A percentile compares a stretch with the other conserved stretches of the same genome.
phyloP scores from a whole-genome alignment of 2,329 filamentous ascomycete species.

The Hypoxylon sp. region DNA sequence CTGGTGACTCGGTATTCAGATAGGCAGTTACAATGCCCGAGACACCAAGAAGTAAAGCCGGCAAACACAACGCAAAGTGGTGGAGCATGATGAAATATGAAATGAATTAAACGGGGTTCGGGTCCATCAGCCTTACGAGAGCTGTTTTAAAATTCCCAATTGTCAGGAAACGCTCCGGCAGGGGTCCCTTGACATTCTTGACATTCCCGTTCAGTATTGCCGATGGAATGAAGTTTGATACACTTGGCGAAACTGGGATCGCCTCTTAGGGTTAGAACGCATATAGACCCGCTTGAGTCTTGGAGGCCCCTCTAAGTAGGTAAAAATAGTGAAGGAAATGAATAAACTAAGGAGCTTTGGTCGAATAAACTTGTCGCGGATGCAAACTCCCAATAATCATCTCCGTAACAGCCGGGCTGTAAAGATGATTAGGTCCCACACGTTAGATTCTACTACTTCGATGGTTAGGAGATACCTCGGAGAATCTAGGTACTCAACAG shows the following conservation, averaged over 20 bases:
- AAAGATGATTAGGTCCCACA: neutral
- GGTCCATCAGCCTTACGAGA: slow-evolving; percentile 37
- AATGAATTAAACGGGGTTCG: slow-evolving; percentile 25
- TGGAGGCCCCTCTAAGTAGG: neutral
- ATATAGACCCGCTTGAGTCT: neutral
- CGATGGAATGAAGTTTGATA: slow-evolving; percentile 18
- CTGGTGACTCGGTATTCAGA: slow-evolving; percentile 25
- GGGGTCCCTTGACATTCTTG: slow-evolving; percentile 7
- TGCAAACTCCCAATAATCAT: neutral
- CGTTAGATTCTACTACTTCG: neutral
- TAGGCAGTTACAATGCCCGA: slow-evolving; percentile 20
- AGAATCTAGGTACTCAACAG: neutral
- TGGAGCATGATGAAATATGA: slow-evolving; percentile 35
- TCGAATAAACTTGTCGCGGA: neutral
- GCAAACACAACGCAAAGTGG: slow-evolving; percentile 23
- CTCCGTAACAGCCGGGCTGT: neutral
- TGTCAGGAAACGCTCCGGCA: slow-evolving; percentile 20
- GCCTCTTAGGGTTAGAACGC: slow-evolving; percentile 19
- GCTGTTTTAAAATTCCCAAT: slow-evolving; percentile 15
- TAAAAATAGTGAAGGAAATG: neutral
- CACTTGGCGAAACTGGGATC: slow-evolving; percentile 28
- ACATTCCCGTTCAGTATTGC: slow-evolving; percentile 35
- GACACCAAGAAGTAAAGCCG: slow-evolving; percentile 28
- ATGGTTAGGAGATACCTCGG: slow-evolving; percentile 3
- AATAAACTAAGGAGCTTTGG: slow-evolving; percentile 10